Evolutionary conservation across 352 stramenopile genomes (phyloP).

Genomic region (Phytophthora crassamura): DNA sequence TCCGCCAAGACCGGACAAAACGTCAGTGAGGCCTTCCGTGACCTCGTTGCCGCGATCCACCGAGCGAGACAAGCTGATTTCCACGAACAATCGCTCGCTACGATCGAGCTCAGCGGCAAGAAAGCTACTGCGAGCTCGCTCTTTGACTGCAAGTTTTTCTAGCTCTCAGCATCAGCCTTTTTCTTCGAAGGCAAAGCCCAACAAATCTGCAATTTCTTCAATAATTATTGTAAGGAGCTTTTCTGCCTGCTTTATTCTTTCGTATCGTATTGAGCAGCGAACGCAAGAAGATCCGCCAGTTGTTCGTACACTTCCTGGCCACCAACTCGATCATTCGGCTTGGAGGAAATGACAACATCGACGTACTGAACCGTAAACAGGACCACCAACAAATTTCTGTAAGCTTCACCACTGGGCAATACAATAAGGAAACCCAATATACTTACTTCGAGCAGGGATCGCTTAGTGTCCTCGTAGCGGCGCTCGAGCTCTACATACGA

Average conservation of each 20-base stretch:
- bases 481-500: constrained; percentile 46
- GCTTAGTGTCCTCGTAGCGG: constrained; percentile 66
- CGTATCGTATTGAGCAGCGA: constrained; percentile 41
- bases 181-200: background rate
- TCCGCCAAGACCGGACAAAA: constrained; percentile 79
- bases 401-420: background rate
- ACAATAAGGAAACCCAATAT: background rate
- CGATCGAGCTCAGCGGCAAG: constrained; percentile 46
- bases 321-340: constrained; percentile 53
- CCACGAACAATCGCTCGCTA: constrained; percentile 24
- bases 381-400: background rate
- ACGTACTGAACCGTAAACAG: constrained; percentile 36
- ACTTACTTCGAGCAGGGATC: constrained; percentile 54
- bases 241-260: background rate
- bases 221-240: no score
- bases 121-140: constrained; percentile 29
- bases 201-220: constrained; percentile 1
- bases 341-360: constrained; percentile 55
- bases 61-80: constrained; percentile 48
- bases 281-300: constrained; percentile 54
- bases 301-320: constrained; percentile 66
- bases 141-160: constrained; percentile 59
- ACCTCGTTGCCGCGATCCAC: constrained; percentile 64
- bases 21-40: constrained; percentile 65
- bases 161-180: background rate